phyloP scores from a whole-genome alignment of 1,139 yeast genomes.

The Kodamaea derodonti region DNA sequence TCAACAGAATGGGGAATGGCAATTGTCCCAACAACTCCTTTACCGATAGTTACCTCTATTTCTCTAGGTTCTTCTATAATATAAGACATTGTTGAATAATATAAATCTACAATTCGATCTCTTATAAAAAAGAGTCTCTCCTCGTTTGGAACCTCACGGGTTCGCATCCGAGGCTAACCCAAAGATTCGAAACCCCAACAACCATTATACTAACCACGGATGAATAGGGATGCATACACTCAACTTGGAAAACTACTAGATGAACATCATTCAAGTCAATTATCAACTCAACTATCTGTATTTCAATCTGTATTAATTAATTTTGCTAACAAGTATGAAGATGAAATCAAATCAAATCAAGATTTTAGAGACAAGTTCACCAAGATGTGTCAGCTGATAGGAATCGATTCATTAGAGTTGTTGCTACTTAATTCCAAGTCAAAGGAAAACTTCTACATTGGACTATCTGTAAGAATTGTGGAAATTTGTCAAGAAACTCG shows the following conservation, averaged over 20 bases:
- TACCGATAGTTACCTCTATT: slow-evolving; percentile 33
- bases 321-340: slow-evolving; percentile 60
- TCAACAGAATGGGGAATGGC: slow-evolving; percentile 36
- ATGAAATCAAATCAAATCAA: slow-evolving; percentile 60
- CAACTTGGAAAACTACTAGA: slow-evolving; percentile 18
- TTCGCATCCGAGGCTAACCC: slow-evolving; percentile 1
- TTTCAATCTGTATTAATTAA: slow-evolving; percentile 58
- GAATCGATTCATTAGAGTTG: slow-evolving; percentile 75
- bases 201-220: background rate
- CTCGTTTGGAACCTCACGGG: slow-evolving; percentile 1
- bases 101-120: background rate
- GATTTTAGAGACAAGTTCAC: slow-evolving; percentile 69
- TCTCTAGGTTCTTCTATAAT: slow-evolving; percentile 24
- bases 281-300: slow-evolving; percentile 56
- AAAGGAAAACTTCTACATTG: slow-evolving; percentile 51
- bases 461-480: slow-evolving; percentile 66
- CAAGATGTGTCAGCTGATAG: slow-evolving; percentile 71
- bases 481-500: slow-evolving; percentile 72
- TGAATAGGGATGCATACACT: slow-evolving; percentile 17
- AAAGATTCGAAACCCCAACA: no score
- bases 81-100: no score
- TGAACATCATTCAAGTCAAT: slow-evolving; percentile 45
- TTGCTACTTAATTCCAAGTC: slow-evolving; percentile 20
- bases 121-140: background rate
- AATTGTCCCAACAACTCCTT: slow-evolving; percentile 37